phyloP scores from a whole-genome alignment of 1,284 basidiomycete genomes.

The Austropuccinia psidii region DNA sequence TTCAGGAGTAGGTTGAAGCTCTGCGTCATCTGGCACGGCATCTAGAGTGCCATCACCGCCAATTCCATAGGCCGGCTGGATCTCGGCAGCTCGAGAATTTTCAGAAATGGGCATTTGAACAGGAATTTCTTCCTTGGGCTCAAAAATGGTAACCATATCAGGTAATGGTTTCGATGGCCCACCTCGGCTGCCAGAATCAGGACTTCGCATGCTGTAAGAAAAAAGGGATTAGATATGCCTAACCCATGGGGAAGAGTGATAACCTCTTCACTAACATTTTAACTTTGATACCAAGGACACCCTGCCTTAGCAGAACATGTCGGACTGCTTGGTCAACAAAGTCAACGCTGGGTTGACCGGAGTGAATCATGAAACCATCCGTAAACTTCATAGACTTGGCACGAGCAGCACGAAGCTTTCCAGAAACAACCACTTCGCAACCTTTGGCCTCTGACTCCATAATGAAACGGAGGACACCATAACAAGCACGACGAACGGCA shows the following conservation, averaged over 20 bases:
- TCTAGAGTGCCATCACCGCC: constrained; percentile 22
- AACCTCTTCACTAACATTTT: constrained; percentile 69
- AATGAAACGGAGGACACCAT: constrained; percentile 99
- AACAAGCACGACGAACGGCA: constrained; percentile 98
- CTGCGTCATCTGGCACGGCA: constrained; percentile 31
- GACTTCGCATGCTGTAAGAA: constrained; percentile 77
- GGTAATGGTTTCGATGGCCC: constrained; percentile 92
- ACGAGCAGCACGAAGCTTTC: constrained; percentile 98
- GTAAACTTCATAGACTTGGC: constrained; percentile 99
- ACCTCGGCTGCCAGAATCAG: constrained; percentile 78
- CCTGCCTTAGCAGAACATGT: constrained; percentile 96
- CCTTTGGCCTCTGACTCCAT: constrained; percentile 99
- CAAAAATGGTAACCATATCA: constrained; percentile 84
- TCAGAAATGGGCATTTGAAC: constrained; percentile 40
- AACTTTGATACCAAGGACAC: constrained; percentile 99
- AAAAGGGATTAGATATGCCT: neutral
- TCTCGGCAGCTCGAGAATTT: constrained; percentile 34
- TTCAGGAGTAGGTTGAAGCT: constrained; percentile 4
- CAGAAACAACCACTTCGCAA: constrained; percentile 98
- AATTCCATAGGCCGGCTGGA: constrained; percentile 23
- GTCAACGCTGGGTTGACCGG: constrained; percentile 93
- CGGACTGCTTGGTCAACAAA: constrained; percentile 97
- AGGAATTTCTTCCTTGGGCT: constrained; percentile 52
- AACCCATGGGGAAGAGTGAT: neutral
- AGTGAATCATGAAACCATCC: constrained; percentile 99